Base-by-base conservation (phyloP, 805 yeast genomes). In the Komagataella pseudopastoris region DNA sequence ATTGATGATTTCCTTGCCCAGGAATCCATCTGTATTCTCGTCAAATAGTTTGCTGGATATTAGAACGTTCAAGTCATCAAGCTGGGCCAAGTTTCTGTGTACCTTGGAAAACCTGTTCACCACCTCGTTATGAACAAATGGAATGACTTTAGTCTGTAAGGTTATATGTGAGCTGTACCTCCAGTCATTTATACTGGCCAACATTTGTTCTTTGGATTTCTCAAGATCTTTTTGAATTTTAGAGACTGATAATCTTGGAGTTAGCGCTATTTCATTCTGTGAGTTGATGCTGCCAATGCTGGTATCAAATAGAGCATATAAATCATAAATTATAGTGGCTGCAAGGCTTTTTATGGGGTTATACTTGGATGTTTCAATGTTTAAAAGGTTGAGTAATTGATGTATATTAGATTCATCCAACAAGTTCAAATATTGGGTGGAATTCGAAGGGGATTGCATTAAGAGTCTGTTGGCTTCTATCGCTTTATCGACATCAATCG, bases 161-260 rank as follows among this genome's bases (percentile, higher is more conserved):
- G 66, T 69, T 48, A 61, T 57, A 57, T 68, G 71, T 3, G 70
- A 60, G 6, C 51, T 47, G 53, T 65, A 69, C 1, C 68, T 56
- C 71, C 70, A 66, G 14, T 55, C 54, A 16, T 55, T 57, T 6
- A 68, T 59, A 49, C 65, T 59, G 2, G 50, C 49, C 43, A 53
- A 55, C 23, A 62, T 7, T 50, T 7, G 16, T 6, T 6, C 49
- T 52, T 18, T 46, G 51, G 24, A 55, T 52, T 39, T 51, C 49
- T 51, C 54, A 45, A 39, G 55, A 23, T 18, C 53, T 30, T 45
- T 24, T 36, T 50, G 50, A 24, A 43, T 44, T n/a, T 51, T 49
- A 23, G 47, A 49, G 5, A 36, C 20, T n/a, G 24, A 18, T 6
- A 22, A 16, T 8, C 16, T 23, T 6, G 23, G 22, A 14, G 20